phyloP scores from a whole-genome alignment of 2,329 filamentous ascomycete species.

The Xylaria sp. region DNA sequence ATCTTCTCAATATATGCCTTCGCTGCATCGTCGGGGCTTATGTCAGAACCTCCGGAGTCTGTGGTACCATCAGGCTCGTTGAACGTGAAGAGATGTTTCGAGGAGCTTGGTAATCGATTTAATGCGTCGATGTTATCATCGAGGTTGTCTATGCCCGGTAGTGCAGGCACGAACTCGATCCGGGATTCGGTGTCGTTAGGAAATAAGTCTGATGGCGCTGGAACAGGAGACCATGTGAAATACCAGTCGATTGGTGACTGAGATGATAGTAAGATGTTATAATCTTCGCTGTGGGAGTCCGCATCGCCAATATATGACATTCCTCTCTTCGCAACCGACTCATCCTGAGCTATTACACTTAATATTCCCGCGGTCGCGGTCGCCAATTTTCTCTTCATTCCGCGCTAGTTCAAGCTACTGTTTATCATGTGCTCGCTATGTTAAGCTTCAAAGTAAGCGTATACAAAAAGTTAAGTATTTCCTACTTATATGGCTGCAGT shows the following conservation, averaged over 20 bases:
- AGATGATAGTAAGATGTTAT: slow-evolving; percentile 50
- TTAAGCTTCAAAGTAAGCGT: neutral
- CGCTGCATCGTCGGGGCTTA: slow-evolving; percentile 53
- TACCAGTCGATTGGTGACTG: slow-evolving; percentile 55
- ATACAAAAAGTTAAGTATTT: neutral
- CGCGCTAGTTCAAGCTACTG: neutral
- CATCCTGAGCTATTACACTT: slow-evolving; percentile 5
- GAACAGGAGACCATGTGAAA: slow-evolving; percentile 54
- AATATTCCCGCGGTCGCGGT: slow-evolving; percentile 10
- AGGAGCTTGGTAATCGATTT: slow-evolving; percentile 46
- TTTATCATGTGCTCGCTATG: neutral
- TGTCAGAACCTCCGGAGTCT: slow-evolving; percentile 52
- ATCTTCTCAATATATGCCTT: slow-evolving; percentile 52
- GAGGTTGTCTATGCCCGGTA: slow-evolving; percentile 52
- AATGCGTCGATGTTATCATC: slow-evolving; percentile 44
- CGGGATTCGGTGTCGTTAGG: slow-evolving; percentile 41
- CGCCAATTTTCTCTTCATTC: neutral
- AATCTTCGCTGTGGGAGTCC: slow-evolving; percentile 45
- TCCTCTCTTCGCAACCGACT: slow-evolving; percentile 42
- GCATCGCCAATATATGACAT: slow-evolving; percentile 42
- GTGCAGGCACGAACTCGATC: slow-evolving; percentile 52
- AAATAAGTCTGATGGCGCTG: slow-evolving; percentile 38
- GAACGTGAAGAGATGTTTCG: slow-evolving; percentile 54
- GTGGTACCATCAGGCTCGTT: slow-evolving; percentile 56
- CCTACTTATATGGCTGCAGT: neutral